Evolutionary conservation across 2,329 filamentous ascomycete genomes (phyloP), one percentile per base, ranked within the genome.

Genomic region (Paramyrothecium roridum): DNA sequence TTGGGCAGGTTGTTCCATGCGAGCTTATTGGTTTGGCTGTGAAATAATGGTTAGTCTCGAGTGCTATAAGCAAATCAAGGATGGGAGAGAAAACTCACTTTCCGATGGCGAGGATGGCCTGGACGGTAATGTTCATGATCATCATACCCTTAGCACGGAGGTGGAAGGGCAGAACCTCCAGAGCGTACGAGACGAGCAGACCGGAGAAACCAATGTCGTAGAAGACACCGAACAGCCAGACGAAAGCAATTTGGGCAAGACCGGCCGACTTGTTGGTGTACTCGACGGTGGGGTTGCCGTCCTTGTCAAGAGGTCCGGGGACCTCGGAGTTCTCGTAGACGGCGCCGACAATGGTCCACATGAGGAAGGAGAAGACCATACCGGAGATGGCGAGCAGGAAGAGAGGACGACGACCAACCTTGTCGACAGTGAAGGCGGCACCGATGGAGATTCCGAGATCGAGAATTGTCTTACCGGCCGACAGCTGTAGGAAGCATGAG

Each of bases 71-170:
- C 26, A 21, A 46, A 17, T 10, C 4, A 20, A n/a, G 1, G 34
- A 48, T 7, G 20, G 20, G 17, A 1, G 22, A 30, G 50, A 23
- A 12, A 47, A 80, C 80, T 61, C 74, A 84, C 75, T 84, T 82
- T 65, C 82, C 81, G 58, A 88, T 76, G 52, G 84, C 82, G 40
- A 88, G 72, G 33, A 84, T 76, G 49, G 82, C 82, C 68, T 87
- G 83, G 21, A 87, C 77, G 20, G 79, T 81, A 52, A 87, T 78
- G 67, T 87, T 87, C 80, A 87, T 84, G 61, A 87, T 77, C 76
- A 82, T 83, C 75, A 84, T 81, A 37, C 80, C 80, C 71, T 82
- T 82, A 59, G 80, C 80, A 50, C 83, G 80, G 23, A 84, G 72
- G 50, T 78, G 75, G 70, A 83, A 86, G 0, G 83, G 82, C 17